Percentiles rank a stretch among this genome's conserved stretches.
Evolutionary conservation across 2,329 filamentous ascomycete species (phyloP).

Genomic region (Teratosphaeria nubilosa): DNA sequence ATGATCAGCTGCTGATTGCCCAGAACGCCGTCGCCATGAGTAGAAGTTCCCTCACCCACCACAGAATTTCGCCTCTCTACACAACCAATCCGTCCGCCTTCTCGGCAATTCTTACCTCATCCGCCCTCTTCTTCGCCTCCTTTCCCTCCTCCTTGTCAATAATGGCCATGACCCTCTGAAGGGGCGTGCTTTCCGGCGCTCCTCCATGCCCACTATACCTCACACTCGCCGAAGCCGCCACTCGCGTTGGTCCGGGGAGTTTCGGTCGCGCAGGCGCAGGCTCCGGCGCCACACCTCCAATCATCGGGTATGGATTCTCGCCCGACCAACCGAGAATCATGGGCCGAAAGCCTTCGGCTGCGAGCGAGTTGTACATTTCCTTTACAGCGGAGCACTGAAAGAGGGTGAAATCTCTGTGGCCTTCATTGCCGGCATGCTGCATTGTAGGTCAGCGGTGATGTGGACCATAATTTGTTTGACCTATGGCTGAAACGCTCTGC

Average conservation of each 20-base stretch:
- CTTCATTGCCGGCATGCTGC: constrained; percentile 22
- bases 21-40: background rate
- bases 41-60: background rate
- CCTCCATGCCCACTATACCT: constrained; percentile 17
- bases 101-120: constrained; percentile 14
- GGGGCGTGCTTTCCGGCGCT: constrained; percentile 14
- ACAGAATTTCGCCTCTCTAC: background rate
- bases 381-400: constrained; percentile 20
- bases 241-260: constrained; percentile 3
- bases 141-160: constrained; percentile 23
- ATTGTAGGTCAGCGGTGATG: background rate
- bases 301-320: constrained; percentile 27
- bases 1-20: background rate
- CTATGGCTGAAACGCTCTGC: background rate
- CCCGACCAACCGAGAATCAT: constrained; percentile 23
- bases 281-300: constrained; percentile 22
- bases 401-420: constrained; percentile 21
- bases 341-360: constrained; percentile 21
- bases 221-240: constrained; percentile 18
- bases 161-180: constrained; percentile 25
- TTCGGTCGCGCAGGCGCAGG: constrained; percentile 12
- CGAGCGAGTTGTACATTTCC: constrained; percentile 25
- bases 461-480: background rate
- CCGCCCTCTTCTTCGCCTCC: constrained; percentile 18
- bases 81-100: constrained; percentile 7